Evolutionary conservation across 2,329 filamentous ascomycete genomes (phyloP), one percentile per base, ranked within the genome.

Genomic region (Monosporascus sp.): DNA sequence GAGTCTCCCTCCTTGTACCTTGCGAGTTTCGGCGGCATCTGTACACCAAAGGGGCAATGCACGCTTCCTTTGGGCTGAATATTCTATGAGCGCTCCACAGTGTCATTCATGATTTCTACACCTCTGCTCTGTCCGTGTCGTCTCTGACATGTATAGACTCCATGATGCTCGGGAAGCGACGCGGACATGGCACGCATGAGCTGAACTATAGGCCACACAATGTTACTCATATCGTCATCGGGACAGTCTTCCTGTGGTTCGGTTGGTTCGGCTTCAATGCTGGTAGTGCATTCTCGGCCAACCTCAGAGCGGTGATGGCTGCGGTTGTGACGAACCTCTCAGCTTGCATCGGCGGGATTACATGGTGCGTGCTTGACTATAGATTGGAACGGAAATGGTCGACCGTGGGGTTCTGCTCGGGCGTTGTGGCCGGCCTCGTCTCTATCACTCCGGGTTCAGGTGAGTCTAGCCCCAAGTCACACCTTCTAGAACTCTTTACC

Each of bases 191-290:
- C 48, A 95, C 90, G 27, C 86, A 91, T 66, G 89, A 93, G 69
- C 78, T 96, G 62, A 95, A 95, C 74, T 96, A 93, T 71, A 87
- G 91, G 49, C 91, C 91, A 9, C 91, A 96, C 75, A 96, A 96
- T 64, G 90, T 95, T 47, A 94, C 90, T 4, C 89, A 95, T 69
- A 91, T 96, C 61, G 90, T 96, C 50, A 88, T 95, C 52, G 91
- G 91, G 31, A 96, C 91, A 3, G 90, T 96, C 47, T 96, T 96
- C 73, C 84, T 96, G 17, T 96, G 91, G 90, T 88, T 96, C 17
- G 91, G 91, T 51, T 96, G 90, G 91, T 95, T 96, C 65, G 91
- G 91, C 47, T 96, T 96, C 83, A 96, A 96, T 64, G 90, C 89
- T 48, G 90, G 90, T 58, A 91, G 87, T 17, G 90, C 90, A 15